A percentile compares a stretch with the other conserved stretches of the same genome.
Evolutionary conservation across 2,329 filamentous ascomycete genomes (phyloP).

Genomic region (Ophiostoma fasciatum): DNA sequence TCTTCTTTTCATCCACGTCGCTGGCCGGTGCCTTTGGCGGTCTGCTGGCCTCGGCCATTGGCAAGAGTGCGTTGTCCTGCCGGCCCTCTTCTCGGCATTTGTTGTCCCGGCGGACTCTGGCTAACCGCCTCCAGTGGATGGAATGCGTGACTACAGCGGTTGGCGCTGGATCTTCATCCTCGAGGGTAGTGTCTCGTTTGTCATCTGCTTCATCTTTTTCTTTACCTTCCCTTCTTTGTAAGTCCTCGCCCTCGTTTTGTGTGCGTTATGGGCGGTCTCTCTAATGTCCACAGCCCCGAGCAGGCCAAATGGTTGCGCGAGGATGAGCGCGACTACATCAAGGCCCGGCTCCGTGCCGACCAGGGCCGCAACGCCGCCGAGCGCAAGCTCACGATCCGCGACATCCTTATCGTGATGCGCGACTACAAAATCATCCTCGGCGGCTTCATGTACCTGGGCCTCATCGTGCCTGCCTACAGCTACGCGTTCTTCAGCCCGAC

Average conservation of each 20-base stretch:
- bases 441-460: slow-evolving; percentile 68
- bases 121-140: slow-evolving; percentile 41
- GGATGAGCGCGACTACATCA: slow-evolving; percentile 54
- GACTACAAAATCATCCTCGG: slow-evolving; percentile 62
- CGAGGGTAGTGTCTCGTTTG: slow-evolving; percentile 50
- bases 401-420: slow-evolving; percentile 50
- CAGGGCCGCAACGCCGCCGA: slow-evolving; percentile 53
- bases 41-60: slow-evolving; percentile 70
- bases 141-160: slow-evolving; percentile 48
- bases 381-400: slow-evolving; percentile 40
- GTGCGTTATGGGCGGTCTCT: slow-evolving; percentile 1
- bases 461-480: slow-evolving; percentile 63
- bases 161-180: slow-evolving; percentile 81
- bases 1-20: slow-evolving; percentile 80
- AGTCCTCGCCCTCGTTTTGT: slow-evolving; percentile 7
- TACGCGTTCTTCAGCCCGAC: slow-evolving; percentile 66
- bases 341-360: slow-evolving; percentile 51
- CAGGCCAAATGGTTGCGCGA: slow-evolving; percentile 56
- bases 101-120: not conserved
- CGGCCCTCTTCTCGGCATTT: not conserved
- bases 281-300: slow-evolving; percentile 33
- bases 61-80: slow-evolving; percentile 39
- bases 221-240: slow-evolving; percentile 58
- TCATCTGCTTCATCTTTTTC: slow-evolving; percentile 47
- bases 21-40: slow-evolving; percentile 76